Evolutionary conservation across 2,329 filamentous ascomycete species (phyloP).

Genomic region (Aspergillaceae sp.): DNA sequence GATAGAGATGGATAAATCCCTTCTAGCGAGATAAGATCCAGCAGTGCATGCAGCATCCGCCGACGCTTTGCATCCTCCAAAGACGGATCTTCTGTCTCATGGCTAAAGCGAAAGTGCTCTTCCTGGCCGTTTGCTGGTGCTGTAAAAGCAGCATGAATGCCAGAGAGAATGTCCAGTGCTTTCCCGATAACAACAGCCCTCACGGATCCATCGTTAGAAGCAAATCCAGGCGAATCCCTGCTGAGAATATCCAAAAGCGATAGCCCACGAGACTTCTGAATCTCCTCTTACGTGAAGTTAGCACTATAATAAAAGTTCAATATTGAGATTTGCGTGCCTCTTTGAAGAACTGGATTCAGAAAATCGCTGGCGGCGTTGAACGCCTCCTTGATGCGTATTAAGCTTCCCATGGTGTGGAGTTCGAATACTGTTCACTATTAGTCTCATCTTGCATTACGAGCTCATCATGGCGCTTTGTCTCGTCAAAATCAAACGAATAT

Average conservation of each 20-base stretch:
- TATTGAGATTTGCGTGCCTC: constrained; percentile 28
- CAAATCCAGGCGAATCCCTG: constrained; percentile 4
- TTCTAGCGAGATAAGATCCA: constrained; percentile 37
- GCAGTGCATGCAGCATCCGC: constrained; percentile 30
- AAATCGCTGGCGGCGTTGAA: constrained; percentile 30
- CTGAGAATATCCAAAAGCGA: constrained; percentile 29
- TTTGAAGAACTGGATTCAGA: constrained; percentile 31
- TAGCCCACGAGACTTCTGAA: constrained; percentile 26
- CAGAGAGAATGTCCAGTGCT: constrained; percentile 25
- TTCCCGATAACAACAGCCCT: constrained; percentile 24
- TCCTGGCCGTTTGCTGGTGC: constrained; percentile 11
- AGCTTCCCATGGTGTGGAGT: constrained; percentile 20
- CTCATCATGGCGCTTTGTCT: too few relatives aligned
- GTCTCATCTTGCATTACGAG: not conserved
- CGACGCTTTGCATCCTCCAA: constrained; percentile 36
- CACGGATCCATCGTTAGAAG: constrained; percentile 9
- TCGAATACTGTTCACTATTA: not conserved
- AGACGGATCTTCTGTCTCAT: constrained; percentile 18
- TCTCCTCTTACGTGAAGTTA: constrained; percentile 31
- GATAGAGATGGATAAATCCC: constrained; percentile 39
- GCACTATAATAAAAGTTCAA: constrained; percentile 11
- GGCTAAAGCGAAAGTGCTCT: not conserved
- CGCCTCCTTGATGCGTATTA: constrained; percentile 16
- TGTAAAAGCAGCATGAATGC: constrained; percentile 29
- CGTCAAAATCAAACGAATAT: not conserved